These are phyloP conservation scores for Arctium minus DNA, from an alignment of 129 eudicot genomes.

Conservation along the genomic window DNA sequence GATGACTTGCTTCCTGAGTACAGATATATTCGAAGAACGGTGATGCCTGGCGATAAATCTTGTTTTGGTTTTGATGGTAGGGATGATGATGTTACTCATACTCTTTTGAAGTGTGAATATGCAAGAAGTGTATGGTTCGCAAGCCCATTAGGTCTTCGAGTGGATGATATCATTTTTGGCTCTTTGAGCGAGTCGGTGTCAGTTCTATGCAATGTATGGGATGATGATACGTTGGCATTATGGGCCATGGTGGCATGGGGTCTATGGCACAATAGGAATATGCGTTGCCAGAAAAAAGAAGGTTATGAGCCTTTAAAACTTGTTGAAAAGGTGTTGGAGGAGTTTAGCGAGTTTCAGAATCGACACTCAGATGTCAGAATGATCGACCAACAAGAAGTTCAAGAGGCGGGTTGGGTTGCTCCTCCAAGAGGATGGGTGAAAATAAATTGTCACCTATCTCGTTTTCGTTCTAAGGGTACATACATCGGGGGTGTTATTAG, in stretches of 20 bases:
- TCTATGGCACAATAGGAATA: slow-evolving; percentile 6
- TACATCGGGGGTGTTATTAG: slow-evolving; percentile 12
- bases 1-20: not conserved
- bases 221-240: not conserved
- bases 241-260: slow-evolving; percentile 19
- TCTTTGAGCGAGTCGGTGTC: not conserved
- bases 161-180: not conserved
- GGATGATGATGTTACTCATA: slow-evolving; percentile 8
- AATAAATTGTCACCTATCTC: not conserved
- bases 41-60: not conserved
- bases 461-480: not conserved
- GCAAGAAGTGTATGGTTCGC: slow-evolving; percentile 10
- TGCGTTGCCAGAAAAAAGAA: not conserved
- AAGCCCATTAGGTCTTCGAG: not conserved
- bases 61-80: not conserved
- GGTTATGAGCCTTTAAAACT: not conserved
- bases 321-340: not conserved
- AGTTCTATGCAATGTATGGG: not conserved
- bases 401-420: not conserved
- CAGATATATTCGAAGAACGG: not conserved
- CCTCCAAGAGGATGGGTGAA: slow-evolving; percentile 15
- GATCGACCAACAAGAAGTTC: not conserved
- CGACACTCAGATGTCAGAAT: not conserved
- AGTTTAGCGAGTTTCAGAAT: not conserved
- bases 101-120: slow-evolving; percentile 1